phyloP scores from a whole-genome alignment of 257 asterid genomes.

The Asclepias syriaca region DNA sequence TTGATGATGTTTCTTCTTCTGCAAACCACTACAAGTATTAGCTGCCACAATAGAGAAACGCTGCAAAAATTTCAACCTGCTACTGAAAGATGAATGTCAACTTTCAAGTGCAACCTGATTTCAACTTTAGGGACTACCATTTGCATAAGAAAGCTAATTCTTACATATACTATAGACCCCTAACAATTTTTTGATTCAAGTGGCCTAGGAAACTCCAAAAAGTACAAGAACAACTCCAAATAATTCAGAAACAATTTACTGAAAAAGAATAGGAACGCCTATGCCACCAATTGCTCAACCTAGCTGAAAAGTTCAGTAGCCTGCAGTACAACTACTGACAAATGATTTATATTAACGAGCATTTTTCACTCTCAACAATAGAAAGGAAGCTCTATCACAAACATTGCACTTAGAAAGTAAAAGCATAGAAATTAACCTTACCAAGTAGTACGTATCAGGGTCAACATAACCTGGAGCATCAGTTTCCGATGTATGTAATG shows the following conservation, averaged over 20 bases:
- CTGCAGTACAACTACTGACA: neutral
- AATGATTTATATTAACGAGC: neutral
- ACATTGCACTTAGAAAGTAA: neutral
- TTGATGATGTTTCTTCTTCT: slow-evolving; percentile 94
- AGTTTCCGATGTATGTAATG: slow-evolving; percentile 57
- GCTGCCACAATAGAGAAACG: neutral
- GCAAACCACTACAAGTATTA: slow-evolving; percentile 17
- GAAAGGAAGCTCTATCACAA: neutral
- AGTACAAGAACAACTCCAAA: neutral
- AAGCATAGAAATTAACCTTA: slow-evolving; percentile 4
- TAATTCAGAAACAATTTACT: neutral
- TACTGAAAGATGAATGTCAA: neutral
- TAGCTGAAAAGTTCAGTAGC: neutral
- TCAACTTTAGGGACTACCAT: neutral
- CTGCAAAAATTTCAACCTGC: neutral
- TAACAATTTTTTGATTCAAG: neutral
- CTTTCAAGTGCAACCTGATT: neutral
- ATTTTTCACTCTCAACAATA: neutral
- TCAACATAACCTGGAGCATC: slow-evolving; percentile 75
- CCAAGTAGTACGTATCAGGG: slow-evolving; percentile 39
- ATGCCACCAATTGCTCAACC: neutral
- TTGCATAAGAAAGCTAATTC: neutral
- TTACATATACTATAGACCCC: too few species aligned
- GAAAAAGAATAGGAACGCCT: neutral
- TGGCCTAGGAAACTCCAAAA: neutral